These are phyloP conservation scores for Fraxinus paxiana DNA, from an alignment of 305 asterid species.

Conservation along the genomic window DNA sequence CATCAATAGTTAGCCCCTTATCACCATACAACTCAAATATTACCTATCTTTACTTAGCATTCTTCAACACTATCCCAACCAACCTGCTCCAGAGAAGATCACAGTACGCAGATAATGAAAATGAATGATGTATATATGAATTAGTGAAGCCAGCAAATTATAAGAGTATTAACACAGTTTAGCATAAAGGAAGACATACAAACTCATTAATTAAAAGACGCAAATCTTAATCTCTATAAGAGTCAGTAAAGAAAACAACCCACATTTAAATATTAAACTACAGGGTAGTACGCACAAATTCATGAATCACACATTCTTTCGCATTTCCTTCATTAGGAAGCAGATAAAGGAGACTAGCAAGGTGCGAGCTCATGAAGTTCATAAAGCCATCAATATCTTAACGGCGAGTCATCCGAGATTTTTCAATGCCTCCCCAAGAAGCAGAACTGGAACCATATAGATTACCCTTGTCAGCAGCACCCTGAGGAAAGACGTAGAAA, in stretches of 20 bases:
- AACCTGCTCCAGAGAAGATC: neutral
- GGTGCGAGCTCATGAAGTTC: neutral
- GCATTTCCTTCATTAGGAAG: slow-evolving; percentile 30
- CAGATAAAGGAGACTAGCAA: slow-evolving; percentile 19
- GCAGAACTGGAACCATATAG: slow-evolving; percentile 41
- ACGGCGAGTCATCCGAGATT: slow-evolving; percentile 42
- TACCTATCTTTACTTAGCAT: neutral
- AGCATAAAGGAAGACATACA: slow-evolving; percentile 12
- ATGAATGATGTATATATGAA: slow-evolving; percentile 14
- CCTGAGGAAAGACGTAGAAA: slow-evolving; percentile 29
- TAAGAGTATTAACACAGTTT: slow-evolving; percentile 13
- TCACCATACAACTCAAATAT: neutral
- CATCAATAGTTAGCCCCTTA: neutral
- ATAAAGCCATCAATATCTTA: slow-evolving; percentile 24
- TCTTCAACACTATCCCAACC: slow-evolving; percentile 3
- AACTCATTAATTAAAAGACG: slow-evolving; percentile 16
- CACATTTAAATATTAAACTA: slow-evolving; percentile 18
- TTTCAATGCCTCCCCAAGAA: slow-evolving; percentile 44
- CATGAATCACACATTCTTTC: slow-evolving; percentile 31
- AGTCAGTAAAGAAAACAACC: slow-evolving; percentile 22
- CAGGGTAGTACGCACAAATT: slow-evolving; percentile 23
- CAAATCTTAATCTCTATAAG: slow-evolving; percentile 22
- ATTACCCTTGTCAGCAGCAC: slow-evolving; percentile 45
- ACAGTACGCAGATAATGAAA: neutral
- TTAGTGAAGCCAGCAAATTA: slow-evolving; percentile 12